phyloP scores from a whole-genome alignment of 345 rosid species.

The Linum trigynum region DNA sequence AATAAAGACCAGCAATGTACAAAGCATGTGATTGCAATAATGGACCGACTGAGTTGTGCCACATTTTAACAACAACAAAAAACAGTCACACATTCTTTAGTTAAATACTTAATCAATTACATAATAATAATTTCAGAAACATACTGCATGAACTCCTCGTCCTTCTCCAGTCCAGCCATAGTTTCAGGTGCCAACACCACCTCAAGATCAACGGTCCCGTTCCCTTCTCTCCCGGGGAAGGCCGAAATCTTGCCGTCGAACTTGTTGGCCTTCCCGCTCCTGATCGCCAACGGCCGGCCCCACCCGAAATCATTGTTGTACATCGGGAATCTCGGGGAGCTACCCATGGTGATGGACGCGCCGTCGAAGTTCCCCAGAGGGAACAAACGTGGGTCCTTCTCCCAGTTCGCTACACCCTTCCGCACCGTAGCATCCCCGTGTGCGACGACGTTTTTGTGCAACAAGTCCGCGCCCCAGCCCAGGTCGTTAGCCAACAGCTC shows the following conservation, averaged over 20 bases:
- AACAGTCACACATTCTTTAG: too few relatives aligned
- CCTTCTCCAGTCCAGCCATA: constrained; percentile 55
- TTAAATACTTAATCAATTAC: too few relatives aligned
- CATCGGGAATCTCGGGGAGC: constrained; percentile 98
- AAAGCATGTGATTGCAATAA: too few relatives aligned
- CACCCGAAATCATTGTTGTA: constrained; percentile 92
- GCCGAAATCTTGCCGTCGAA: constrained; percentile 96
- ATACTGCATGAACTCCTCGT: constrained; percentile 78
- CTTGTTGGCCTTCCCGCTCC: constrained; percentile 89
- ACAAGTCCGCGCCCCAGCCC: constrained; percentile 51
- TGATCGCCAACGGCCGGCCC: constrained; percentile 81
- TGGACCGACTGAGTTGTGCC: too few relatives aligned
- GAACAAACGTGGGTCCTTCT: constrained; percentile 63
- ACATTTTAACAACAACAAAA: too few relatives aligned
- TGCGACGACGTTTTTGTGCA: constrained; percentile 73
- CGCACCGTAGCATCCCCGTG: constrained; percentile 61
- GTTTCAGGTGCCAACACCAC: constrained; percentile 72
- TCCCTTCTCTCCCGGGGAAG: constrained; percentile 70
- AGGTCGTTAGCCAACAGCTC: constrained; percentile 54
- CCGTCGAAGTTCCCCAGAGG: constrained; percentile 91
- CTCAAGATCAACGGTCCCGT: constrained; percentile 83
- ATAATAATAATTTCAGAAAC: constrained; percentile 23
- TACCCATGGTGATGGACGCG: constrained; percentile 95
- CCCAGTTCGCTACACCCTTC: constrained; percentile 63
- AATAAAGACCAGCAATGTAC: too few relatives aligned